Conservation (phyloP, 83 land plant genomes). For the Isoetes engelmannii region DNA sequence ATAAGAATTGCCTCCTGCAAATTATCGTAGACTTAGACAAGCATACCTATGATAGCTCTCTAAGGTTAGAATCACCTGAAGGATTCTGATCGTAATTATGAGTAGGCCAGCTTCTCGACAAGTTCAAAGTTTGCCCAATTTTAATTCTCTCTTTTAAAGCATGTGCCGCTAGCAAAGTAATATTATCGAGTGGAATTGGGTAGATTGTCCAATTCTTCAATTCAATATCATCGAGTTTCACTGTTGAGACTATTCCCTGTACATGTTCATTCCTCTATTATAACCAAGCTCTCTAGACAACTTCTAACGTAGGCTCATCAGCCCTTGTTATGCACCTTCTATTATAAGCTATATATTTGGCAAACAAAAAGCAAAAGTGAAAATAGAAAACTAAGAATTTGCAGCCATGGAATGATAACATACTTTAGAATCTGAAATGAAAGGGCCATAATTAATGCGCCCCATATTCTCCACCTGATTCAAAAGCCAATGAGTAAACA, state of each 20-base stretch:
- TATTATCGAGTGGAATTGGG: slow-evolving; percentile 42
- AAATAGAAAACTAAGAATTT: background rate
- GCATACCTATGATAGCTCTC: too few relatives aligned
- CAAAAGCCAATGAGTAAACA: background rate
- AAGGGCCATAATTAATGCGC: slow-evolving; percentile 77
- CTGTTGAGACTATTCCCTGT: slow-evolving; percentile 76
- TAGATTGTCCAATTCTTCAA: slow-evolving; percentile 51
- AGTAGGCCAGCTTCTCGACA: too few relatives aligned
- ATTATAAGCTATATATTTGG: too few relatives aligned
- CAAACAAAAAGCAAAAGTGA: background rate
- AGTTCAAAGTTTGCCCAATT: too few relatives aligned
- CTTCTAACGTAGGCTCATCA: too few relatives aligned
- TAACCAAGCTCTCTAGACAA: too few relatives aligned
- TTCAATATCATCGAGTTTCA: slow-evolving; percentile 43
- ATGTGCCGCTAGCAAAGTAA: slow-evolving; percentile 13
- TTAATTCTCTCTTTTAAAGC: background rate
- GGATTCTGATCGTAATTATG: too few relatives aligned
- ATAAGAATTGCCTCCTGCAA: background rate
- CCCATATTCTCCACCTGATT: slow-evolving; percentile 92
- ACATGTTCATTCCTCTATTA: background rate
- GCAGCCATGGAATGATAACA: background rate
- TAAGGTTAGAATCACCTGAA: too few relatives aligned
- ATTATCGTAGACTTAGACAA: too few relatives aligned
- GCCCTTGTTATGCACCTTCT: too few relatives aligned
- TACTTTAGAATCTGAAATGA: slow-evolving; percentile 68